phyloP scores from a whole-genome alignment of 1,284 basidiomycete species.

The Exsudoporus floridanus region DNA sequence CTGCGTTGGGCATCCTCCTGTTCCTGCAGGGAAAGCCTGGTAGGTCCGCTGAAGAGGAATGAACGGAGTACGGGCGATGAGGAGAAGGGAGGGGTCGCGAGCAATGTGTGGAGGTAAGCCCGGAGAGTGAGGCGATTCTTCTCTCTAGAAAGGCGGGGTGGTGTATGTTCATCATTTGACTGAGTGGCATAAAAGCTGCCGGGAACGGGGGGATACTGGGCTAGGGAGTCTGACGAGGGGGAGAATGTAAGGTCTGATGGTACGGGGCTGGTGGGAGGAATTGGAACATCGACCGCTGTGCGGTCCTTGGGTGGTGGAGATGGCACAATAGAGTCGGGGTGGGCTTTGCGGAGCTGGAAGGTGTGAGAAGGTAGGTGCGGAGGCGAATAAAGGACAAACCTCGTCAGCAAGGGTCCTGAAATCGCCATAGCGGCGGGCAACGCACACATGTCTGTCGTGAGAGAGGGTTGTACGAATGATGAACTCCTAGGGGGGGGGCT shows the following conservation, averaged over 20 bases:
- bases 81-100: constrained; percentile 73
- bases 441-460: constrained; percentile 75
- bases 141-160: constrained; percentile 75
- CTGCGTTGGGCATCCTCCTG: constrained; percentile 75
- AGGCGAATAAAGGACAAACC: constrained; percentile 44
- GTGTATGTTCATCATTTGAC: constrained; percentile 1
- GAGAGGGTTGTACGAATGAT: constrained; percentile 85
- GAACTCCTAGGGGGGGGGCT: constrained; percentile 69
- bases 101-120: constrained; percentile 83
- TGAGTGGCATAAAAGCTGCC: constrained; percentile 4
- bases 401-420: constrained; percentile 86
- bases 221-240: constrained; percentile 1
- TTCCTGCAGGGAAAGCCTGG: constrained; percentile 71
- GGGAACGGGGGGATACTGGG: constrained; percentile 4
- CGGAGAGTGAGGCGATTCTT: constrained; percentile 95
- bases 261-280: constrained; percentile 10
- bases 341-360: constrained; percentile 74
- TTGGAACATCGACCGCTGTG: constrained; percentile 57
- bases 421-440: constrained; percentile 93
- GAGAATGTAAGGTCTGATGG: neutral
- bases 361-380: constrained; percentile 15
- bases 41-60: constrained; percentile 84
- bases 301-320: constrained; percentile 86
- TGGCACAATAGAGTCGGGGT: constrained; percentile 77
- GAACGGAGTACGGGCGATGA: constrained; percentile 84